Conservation (phyloP, 352 stramenopile genomes). For the Pythium volutum region DNA sequence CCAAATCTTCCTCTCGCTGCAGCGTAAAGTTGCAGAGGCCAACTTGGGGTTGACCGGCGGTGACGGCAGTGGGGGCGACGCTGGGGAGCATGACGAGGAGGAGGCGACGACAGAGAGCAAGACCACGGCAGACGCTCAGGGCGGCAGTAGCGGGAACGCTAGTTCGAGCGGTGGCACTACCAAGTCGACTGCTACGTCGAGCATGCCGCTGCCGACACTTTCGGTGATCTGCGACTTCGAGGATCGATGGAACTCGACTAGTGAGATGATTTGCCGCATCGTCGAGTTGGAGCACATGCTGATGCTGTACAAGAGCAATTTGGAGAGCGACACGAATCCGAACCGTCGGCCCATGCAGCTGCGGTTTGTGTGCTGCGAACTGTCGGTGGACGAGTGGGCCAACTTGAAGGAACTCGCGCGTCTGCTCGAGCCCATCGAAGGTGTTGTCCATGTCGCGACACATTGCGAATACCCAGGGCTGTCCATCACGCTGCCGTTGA, state of each 20-base stretch:
- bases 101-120: conserved; percentile 30
- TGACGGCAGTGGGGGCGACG: conserved; percentile 18
- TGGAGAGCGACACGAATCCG: conserved; percentile 71
- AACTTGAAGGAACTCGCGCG: conserved; percentile 66
- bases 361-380: conserved; percentile 71
- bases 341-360: conserved; percentile 72
- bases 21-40: conserved; percentile 55
- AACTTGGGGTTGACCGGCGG: conserved; percentile 21
- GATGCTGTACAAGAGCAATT: conserved; percentile 68
- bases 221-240: conserved; percentile 82
- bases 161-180: background rate
- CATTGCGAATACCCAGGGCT: conserved; percentile 62
- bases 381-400: conserved; percentile 63
- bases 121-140: conserved; percentile 1
- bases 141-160: background rate
- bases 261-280: conserved; percentile 77
- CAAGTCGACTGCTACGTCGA: background rate
- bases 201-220: conserved; percentile 28
- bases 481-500: conserved; percentile 63
- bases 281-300: conserved; percentile 74
- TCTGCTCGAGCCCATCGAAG: conserved; percentile 64
- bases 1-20: conserved; percentile 75
- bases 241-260: conserved; percentile 73
- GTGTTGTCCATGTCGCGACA: conserved; percentile 56
- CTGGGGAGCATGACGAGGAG: conserved; percentile 26